Evolutionary conservation across 2,329 filamentous ascomycete genomes (phyloP).

Genomic region (Westerdykella ornata): DNA sequence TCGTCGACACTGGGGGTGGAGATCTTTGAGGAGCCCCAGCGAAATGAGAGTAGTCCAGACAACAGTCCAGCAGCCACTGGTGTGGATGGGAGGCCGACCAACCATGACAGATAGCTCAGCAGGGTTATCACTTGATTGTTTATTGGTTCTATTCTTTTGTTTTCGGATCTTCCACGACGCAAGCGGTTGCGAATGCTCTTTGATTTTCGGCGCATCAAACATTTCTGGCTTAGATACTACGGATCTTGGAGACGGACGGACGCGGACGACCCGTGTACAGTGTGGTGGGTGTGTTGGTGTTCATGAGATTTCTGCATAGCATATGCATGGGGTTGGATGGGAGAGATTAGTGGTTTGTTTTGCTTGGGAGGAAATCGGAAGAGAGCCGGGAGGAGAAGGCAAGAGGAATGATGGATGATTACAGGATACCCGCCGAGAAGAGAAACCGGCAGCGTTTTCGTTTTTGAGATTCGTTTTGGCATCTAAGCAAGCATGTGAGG

Average conservation of each 20-base stretch:
- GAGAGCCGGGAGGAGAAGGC: slow-evolving; percentile 2
- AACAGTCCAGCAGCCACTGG: too few species aligned
- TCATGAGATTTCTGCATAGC: slow-evolving; percentile 15
- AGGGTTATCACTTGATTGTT: background rate
- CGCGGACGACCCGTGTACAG: too few species aligned
- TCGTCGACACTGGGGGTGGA: slow-evolving; percentile 14
- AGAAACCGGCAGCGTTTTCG: too few species aligned
- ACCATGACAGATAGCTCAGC: slow-evolving; percentile 26
- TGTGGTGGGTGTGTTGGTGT: slow-evolving; percentile 9
- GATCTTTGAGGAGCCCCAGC: background rate
- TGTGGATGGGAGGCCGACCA: slow-evolving; percentile 10
- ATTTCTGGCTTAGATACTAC: background rate
- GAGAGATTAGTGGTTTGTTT: slow-evolving; percentile 9
- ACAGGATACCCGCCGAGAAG: slow-evolving; percentile 26
- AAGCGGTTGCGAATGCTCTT: too few species aligned
- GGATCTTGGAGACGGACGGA: too few species aligned
- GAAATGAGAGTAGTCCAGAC: too few species aligned
- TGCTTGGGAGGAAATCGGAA: slow-evolving; percentile 9
- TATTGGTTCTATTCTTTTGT: slow-evolving; percentile 18
- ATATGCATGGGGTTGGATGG: slow-evolving; percentile 22
- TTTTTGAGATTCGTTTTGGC: slow-evolving; percentile 15
- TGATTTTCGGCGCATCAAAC: background rate
- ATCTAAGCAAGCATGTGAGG: slow-evolving; percentile 1
- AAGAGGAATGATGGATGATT: slow-evolving; percentile 5
- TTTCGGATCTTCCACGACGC: slow-evolving; percentile 2